Percentiles rank a stretch among this genome's conserved stretches.
Evolutionary conservation across 202 grass and related monocot species (phyloP).

Genomic region (Schoenoplectus tabernaemontani): DNA sequence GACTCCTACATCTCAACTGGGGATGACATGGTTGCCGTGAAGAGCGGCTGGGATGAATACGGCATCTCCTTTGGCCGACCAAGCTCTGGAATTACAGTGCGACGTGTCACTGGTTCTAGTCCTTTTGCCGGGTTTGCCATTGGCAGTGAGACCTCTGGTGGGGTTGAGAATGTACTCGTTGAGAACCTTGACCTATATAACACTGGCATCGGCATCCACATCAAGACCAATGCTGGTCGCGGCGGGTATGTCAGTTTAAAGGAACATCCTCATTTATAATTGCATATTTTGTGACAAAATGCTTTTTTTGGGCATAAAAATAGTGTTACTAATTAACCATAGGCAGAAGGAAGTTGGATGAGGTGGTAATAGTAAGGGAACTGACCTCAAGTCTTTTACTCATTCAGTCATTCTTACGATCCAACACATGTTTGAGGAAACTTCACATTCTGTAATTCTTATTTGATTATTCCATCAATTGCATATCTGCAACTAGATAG

Average conservation of each 20-base stretch:
- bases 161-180: slow-evolving; percentile 56
- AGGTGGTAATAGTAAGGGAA: too few relatives aligned
- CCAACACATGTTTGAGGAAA: too few relatives aligned
- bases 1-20: slow-evolving; percentile 79
- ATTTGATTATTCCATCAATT: too few relatives aligned
- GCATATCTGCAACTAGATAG: too few relatives aligned
- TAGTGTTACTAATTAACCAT: neutral
- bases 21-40: slow-evolving; percentile 66
- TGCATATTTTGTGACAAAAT: neutral
- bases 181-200: slow-evolving; percentile 60
- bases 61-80: slow-evolving; percentile 57
- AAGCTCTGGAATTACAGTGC: slow-evolving; percentile 63
- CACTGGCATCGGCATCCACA: slow-evolving; percentile 62
- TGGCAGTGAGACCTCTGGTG: slow-evolving; percentile 70
- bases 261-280: neutral
- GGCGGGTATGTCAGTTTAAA: slow-evolving; percentile 45
- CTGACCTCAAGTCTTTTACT: too few relatives aligned
- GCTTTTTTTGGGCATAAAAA: too few relatives aligned
- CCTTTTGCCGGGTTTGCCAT: slow-evolving; percentile 64
- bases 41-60: slow-evolving; percentile 95
- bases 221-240: slow-evolving; percentile 78
- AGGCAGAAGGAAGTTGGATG: too few relatives aligned
- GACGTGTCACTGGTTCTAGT: slow-evolving; percentile 49
- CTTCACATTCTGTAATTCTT: too few relatives aligned
- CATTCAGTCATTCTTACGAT: too few relatives aligned